A percentile compares a stretch with the other conserved stretches of the same genome.
Evolutionary conservation across 2,329 filamentous ascomycete species (phyloP).

Genomic region (Pyrenophora tritici-repentis): DNA sequence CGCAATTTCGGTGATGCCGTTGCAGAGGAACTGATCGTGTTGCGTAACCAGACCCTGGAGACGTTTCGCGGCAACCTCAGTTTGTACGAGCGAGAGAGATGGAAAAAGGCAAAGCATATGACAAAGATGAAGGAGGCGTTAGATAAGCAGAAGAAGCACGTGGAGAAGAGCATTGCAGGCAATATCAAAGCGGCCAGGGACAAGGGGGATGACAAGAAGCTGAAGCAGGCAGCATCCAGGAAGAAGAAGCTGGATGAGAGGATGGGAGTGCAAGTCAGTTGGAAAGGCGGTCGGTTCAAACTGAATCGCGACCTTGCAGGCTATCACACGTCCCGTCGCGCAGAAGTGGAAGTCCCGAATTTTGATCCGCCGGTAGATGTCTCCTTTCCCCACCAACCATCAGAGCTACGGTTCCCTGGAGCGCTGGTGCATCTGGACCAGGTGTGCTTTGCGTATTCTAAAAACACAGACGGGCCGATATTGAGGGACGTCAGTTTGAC

Average conservation of each 20-base stretch:
- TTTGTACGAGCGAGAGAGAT: conserved; percentile 70
- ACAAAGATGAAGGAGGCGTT: conserved; percentile 80
- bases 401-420: conserved; percentile 75
- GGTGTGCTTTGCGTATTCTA: conserved; percentile 67
- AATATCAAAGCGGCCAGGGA: conserved; percentile 77
- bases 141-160: conserved; percentile 78
- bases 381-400: conserved; percentile 63
- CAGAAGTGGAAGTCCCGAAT: conserved; percentile 71
- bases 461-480: conserved; percentile 49
- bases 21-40: conserved; percentile 74
- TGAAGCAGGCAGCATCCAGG: conserved; percentile 81
- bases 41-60: conserved; percentile 72
- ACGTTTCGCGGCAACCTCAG: conserved; percentile 77
- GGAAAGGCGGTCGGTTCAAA: conserved; percentile 77
- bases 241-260: conserved; percentile 85
- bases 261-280: conserved; percentile 75
- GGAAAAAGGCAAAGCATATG: conserved; percentile 70
- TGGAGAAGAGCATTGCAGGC: conserved; percentile 75
- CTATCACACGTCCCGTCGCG: conserved; percentile 56
- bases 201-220: conserved; percentile 81
- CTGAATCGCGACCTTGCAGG: conserved; percentile 72
- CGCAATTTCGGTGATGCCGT: conserved; percentile 78
- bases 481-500: conserved; percentile 69
- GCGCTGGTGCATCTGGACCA: conserved; percentile 74
- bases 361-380: conserved; percentile 63